A percentile compares a stretch with the other conserved stretches of the same genome.
These are phyloP conservation scores for Hypoxylon perforatum DNA, from an alignment of 495 filamentous ascomycete species.

Conservation along the genomic window DNA sequence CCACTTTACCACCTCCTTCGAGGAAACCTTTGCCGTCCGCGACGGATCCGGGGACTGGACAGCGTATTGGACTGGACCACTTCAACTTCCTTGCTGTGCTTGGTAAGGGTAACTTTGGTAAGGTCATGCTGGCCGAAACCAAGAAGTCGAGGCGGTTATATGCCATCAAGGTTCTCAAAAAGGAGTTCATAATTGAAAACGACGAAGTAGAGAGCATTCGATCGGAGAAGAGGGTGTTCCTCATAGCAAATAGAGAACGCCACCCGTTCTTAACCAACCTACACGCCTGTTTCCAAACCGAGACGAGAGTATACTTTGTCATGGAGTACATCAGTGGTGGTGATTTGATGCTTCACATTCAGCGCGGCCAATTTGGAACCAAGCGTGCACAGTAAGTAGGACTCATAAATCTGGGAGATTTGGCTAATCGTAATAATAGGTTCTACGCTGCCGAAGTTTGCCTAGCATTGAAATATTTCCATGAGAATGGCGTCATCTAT, in stretches of 20 bases:
- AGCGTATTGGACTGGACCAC: slow-evolving; percentile 92
- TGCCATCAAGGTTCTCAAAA: slow-evolving; percentile 99
- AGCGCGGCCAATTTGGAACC: slow-evolving; percentile 92
- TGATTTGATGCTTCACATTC: slow-evolving; percentile 99
- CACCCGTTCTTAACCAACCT: slow-evolving; percentile 96
- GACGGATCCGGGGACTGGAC: slow-evolving; percentile 72
- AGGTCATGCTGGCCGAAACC: slow-evolving; percentile 99
- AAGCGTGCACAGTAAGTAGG: slow-evolving; percentile 90
- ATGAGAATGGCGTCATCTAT: slow-evolving; percentile 99
- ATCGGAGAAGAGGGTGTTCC: slow-evolving; percentile 96
- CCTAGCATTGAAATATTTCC: slow-evolving; percentile 97
- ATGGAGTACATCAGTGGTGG: slow-evolving; percentile 99
- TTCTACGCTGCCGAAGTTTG: slow-evolving; percentile 99
- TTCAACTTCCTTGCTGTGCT: slow-evolving; percentile 99
- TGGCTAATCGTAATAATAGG: slow-evolving; percentile 53
- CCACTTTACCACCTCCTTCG: slow-evolving; percentile 51
- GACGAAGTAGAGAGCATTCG: slow-evolving; percentile 99
- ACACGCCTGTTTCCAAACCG: slow-evolving; percentile 99
- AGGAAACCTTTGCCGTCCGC: slow-evolving; percentile 67
- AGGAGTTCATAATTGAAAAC: slow-evolving; percentile 99
- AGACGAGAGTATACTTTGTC: slow-evolving; percentile 98
- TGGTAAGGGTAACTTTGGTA: slow-evolving; percentile 99
- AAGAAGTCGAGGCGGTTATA: slow-evolving; percentile 92
- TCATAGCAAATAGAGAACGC: slow-evolving; percentile 97
- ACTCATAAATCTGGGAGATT: not conserved